Evolutionary conservation across 768 basidiomycete genomes (phyloP).

Genomic region (Boletus speciosus): DNA sequence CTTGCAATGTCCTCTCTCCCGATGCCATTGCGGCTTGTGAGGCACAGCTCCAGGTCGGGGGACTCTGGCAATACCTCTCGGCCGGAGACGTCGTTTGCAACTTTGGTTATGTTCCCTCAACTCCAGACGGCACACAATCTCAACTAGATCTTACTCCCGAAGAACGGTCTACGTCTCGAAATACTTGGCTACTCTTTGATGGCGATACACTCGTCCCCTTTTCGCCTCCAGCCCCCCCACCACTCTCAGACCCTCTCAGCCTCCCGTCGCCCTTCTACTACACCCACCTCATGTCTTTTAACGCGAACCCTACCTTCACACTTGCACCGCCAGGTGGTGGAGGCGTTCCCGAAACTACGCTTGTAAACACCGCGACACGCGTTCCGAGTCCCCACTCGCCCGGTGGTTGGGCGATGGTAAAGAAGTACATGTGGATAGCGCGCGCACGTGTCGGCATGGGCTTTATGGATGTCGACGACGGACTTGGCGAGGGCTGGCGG

Average conservation of each 20-base stretch:
- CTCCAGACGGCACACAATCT: slow-evolving; percentile 26
- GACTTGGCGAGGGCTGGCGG: slow-evolving; percentile 64
- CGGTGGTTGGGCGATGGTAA: slow-evolving; percentile 55
- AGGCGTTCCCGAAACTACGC: slow-evolving; percentile 45
- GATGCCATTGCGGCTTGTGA: slow-evolving; percentile 55
- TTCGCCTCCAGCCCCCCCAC: slow-evolving; percentile 48
- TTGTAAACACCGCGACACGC: slow-evolving; percentile 35
- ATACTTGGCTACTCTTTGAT: slow-evolving; percentile 73
- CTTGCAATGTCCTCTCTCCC: slow-evolving; percentile 52
- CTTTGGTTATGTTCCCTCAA: slow-evolving; percentile 67
- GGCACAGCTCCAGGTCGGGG: slow-evolving; percentile 61
- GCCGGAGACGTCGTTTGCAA: slow-evolving; percentile 78
- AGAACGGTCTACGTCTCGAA: slow-evolving; percentile 19
- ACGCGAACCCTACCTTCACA: slow-evolving; percentile 22
- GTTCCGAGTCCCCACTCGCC: slow-evolving; percentile 63
- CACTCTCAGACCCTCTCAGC: slow-evolving; percentile 52
- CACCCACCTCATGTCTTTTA: slow-evolving; percentile 53
- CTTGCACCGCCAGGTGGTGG: slow-evolving; percentile 30
- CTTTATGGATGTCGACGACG: slow-evolving; percentile 35
- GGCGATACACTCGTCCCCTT: slow-evolving; percentile 61
- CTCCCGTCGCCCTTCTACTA: slow-evolving; percentile 80
- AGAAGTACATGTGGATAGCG: slow-evolving; percentile 66
- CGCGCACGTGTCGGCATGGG: slow-evolving; percentile 39
- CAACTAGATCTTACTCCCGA: slow-evolving; percentile 18
- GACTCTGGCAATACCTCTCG: slow-evolving; percentile 73